Evolutionary conservation across 2,329 filamentous ascomycete genomes (phyloP), one percentile per base, ranked within the genome.

Genomic region (Sporothrix protearum): DNA sequence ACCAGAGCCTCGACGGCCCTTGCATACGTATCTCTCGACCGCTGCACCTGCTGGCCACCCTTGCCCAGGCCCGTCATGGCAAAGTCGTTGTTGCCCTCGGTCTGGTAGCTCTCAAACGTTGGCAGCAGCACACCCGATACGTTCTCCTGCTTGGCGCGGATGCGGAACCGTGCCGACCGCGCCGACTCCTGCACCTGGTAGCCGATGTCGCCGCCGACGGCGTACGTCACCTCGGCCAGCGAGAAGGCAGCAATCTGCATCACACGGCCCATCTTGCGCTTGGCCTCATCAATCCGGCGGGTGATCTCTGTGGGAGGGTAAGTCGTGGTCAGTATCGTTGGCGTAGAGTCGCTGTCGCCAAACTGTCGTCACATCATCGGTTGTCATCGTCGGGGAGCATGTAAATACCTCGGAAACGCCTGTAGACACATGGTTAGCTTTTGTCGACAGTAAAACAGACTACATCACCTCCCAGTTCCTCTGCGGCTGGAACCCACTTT

Each of bases 231-330:
- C 83, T 98, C 96, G 73, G 96, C 96, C 22, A 99, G 87, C 57
- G 95, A 98, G 83, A 99, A 98, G 61, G 96, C 94, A 53, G 96
- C 96, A 78, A 99, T 97, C 82, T 98, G 95, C 96, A 99, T 99
- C 49, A 99, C 96, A 45, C 95, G 89, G 72, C 96, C 96, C 95
- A 99, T 99, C 85, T 99, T 99, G 77, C 94, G 92, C 83, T 99
- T 99, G 55, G 96, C 96, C 82, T 99, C 96, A 84, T 99, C 95
- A 82, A 99, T 99, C 79, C 96, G 92, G 80, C 90, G 89, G 67
- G 96, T 97, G 78, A 99, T 99, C 78, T 99, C 96, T 93, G 80
- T 63, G 10, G 45, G 5, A 22, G n/a, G n/a, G n/a, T n/a, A n/a
- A n/a, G 33, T 51, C 2, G 53, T 28, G 14, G 19, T 42, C 3